phyloP scores from a whole-genome alignment of 2,329 filamentous ascomycete species.

The Leptosphaerulina australis region DNA sequence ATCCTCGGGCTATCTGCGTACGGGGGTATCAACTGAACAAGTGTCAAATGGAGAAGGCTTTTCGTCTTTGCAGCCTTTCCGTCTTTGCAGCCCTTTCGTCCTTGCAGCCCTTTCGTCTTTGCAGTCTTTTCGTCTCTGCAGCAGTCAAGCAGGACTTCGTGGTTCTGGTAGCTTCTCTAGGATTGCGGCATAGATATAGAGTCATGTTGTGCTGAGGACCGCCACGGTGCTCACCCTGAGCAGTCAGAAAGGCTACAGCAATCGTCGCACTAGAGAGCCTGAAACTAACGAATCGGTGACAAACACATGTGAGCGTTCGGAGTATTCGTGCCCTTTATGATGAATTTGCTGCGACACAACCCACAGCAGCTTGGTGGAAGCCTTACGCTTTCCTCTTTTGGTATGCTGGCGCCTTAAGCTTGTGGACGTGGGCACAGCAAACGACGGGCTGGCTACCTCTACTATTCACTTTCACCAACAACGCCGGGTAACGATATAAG shows the following conservation, averaged over 20 bases:
- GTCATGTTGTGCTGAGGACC: neutral
- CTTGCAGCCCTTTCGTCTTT: too few species aligned
- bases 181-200: constrained; percentile 5
- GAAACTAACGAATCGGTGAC: neutral
- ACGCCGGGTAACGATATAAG: constrained; percentile 22
- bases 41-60: too few species aligned
- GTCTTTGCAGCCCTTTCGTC: too few species aligned
- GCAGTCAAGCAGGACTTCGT: too few species aligned
- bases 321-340: constrained; percentile 4
- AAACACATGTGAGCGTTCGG: neutral
- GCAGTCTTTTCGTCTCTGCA: too few species aligned
- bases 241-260: neutral
- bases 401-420: constrained; percentile 17
- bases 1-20: too few species aligned
- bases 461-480: constrained; percentile 7
- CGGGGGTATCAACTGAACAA: too few species aligned
- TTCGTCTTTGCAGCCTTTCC: too few species aligned
- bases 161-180: constrained; percentile 1
- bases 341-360: neutral
- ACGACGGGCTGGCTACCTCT: constrained; percentile 17
- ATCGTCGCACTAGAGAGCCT: neutral
- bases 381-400: constrained; percentile 14
- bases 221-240: neutral
- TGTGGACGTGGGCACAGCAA: constrained; percentile 12
- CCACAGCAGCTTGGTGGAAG: neutral